Conservation (phyloP, 2,329 filamentous ascomycete genomes). For the Neurospora sp. region DNA sequence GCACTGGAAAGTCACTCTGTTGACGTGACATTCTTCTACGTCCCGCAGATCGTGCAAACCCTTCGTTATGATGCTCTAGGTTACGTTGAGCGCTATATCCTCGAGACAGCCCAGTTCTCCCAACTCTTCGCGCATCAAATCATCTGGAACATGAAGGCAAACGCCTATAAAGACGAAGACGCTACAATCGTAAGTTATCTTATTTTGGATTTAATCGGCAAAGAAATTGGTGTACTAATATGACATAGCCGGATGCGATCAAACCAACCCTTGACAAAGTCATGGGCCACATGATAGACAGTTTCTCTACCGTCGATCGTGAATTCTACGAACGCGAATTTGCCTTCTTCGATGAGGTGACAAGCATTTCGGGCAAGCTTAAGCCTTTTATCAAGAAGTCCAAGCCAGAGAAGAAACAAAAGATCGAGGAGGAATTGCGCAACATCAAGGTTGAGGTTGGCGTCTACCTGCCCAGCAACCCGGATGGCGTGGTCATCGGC, state of each 20-base stretch:
- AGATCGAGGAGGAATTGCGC: conserved; percentile 95
- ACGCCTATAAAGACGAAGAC: conserved; percentile 95
- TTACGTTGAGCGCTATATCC: conserved; percentile 91
- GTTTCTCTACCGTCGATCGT: conserved; percentile 70
- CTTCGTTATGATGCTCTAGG: conserved; percentile 87
- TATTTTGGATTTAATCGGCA: background rate
- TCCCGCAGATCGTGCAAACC: conserved; percentile 94
- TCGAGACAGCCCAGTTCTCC: conserved; percentile 96
- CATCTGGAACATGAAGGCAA: conserved; percentile 99
- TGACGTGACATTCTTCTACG: conserved; percentile 98
- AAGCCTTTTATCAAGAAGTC: conserved; percentile 85
- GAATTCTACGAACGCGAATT: conserved; percentile 93
- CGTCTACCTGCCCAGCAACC: conserved; percentile 94
- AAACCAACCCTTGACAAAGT: conserved; percentile 92
- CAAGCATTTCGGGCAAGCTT: conserved; percentile 87
- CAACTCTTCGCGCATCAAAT: conserved; percentile 98
- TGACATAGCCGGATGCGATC: conserved; percentile 65
- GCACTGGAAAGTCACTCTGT: conserved; percentile 88
- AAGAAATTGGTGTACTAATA: conserved; percentile 4
- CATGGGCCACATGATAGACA: conserved; percentile 70
- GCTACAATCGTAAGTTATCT: conserved; percentile 60
- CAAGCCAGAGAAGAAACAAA: conserved; percentile 96
- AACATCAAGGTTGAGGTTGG: conserved; percentile 96
- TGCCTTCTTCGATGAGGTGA: conserved; percentile 96
- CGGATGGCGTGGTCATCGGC: conserved; percentile 91